A percentile compares a stretch with the other conserved stretches of the same genome.
These are phyloP conservation scores for Kluyveromyces dobzhanskii DNA, from an alignment of 805 yeast genomes.

Conservation along the genomic window DNA sequence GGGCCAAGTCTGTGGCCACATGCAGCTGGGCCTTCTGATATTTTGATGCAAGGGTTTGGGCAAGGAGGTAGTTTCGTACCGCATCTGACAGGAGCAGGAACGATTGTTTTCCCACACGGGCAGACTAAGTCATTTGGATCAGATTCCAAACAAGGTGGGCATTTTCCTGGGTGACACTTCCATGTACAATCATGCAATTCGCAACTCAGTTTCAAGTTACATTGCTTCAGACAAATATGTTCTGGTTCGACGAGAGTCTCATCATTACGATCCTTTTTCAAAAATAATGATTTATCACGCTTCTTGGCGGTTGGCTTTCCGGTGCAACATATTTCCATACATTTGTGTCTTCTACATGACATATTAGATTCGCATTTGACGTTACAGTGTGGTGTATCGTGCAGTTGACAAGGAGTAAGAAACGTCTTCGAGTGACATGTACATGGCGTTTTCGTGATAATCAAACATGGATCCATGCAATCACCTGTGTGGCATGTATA, in stretches of 20 bases:
- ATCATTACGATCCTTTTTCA: constrained; percentile 33
- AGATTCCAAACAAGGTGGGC: constrained; percentile 74
- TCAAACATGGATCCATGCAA: constrained; percentile 60
- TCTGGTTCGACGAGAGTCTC: constrained; percentile 60
- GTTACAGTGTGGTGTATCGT: constrained; percentile 53
- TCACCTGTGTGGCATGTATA: constrained; percentile 69
- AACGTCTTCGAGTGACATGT: constrained; percentile 51
- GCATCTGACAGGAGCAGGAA: constrained; percentile 79
- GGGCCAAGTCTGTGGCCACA: constrained; percentile 70
- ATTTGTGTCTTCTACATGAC: constrained; percentile 77
- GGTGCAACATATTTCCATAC: constrained; percentile 60
- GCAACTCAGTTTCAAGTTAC: constrained; percentile 57
- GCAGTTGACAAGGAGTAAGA: constrained; percentile 54
- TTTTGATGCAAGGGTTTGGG: constrained; percentile 53
- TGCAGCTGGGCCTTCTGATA: constrained; percentile 25
- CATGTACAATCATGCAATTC: constrained; percentile 60
- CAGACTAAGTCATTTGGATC: constrained; percentile 73
- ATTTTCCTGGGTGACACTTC: constrained; percentile 72
- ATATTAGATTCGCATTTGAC: constrained; percentile 66
- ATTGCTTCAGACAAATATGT: constrained; percentile 63
- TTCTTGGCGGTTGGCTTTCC: constrained; percentile 50
- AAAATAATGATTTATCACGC: constrained; percentile 37
- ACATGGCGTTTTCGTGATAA: constrained; percentile 46
- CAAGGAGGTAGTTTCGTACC: constrained; percentile 65
- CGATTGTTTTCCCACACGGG: constrained; percentile 69